Evolutionary conservation across 2,329 filamentous ascomycete genomes (phyloP).

Genomic region (Leptographium procerum): DNA sequence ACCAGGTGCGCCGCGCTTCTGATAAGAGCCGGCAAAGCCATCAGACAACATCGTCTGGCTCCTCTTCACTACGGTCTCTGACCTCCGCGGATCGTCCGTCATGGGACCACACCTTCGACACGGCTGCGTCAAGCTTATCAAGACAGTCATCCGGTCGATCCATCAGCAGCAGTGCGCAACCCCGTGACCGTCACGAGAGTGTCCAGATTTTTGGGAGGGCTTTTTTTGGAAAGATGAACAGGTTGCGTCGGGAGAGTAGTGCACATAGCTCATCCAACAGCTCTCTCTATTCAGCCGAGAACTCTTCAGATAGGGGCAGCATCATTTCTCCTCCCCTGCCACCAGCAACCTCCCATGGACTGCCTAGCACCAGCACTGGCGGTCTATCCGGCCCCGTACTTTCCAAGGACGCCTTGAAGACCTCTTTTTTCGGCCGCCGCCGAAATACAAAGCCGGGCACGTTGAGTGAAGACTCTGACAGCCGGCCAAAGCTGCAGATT

Average conservation of each 20-base stretch:
- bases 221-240: constrained; percentile 44
- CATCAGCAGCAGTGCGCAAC: constrained; percentile 37
- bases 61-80: constrained; percentile 40
- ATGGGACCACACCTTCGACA: constrained; percentile 39
- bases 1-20: constrained; percentile 46
- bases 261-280: constrained; percentile 34
- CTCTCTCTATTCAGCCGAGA: constrained; percentile 37
- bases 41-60: constrained; percentile 41
- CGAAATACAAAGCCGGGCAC: constrained; percentile 25
- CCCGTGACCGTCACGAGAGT: constrained; percentile 46
- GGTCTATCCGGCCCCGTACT: background rate
- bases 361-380: background rate
- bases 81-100: constrained; percentile 30
- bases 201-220: constrained; percentile 47
- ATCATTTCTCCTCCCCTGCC: constrained; percentile 10
- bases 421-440: constrained; percentile 40
- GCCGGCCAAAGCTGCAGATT: constrained; percentile 37
- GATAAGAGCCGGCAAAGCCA: constrained; percentile 35
- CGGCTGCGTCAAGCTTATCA: constrained; percentile 25
- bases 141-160: constrained; percentile 47
- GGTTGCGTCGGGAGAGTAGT: constrained; percentile 39
- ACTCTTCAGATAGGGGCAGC: constrained; percentile 19
- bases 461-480: constrained; percentile 16
- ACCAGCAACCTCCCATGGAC: constrained; percentile 20
- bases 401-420: constrained; percentile 30